phyloP scores from a whole-genome alignment of 164 flowering plant genomes.

The Dillenia suffruticosa region DNA sequence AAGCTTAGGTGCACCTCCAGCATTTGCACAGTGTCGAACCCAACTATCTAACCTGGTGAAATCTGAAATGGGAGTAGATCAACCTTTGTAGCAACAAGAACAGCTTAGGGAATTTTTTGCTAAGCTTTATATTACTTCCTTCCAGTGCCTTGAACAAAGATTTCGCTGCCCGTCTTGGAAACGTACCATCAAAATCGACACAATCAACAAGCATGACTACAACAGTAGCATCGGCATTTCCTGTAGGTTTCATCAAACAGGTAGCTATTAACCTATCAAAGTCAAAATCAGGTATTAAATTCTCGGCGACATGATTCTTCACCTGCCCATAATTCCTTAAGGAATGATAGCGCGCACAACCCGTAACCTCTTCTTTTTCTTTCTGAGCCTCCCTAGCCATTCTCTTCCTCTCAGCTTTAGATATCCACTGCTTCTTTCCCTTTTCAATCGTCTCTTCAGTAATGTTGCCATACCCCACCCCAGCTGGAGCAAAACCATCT shows the following conservation, averaged over 20 bases:
- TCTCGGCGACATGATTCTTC: conserved; percentile 76
- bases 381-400: conserved; percentile 48
- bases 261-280: conserved; percentile 76
- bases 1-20: conserved; percentile 80
- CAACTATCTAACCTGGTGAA: conserved; percentile 89
- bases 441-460: conserved; percentile 58
- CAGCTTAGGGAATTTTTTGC: conserved; percentile 68
- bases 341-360: conserved; percentile 95
- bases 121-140: conserved; percentile 27
- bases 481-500: conserved; percentile 72
- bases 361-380: conserved; percentile 57
- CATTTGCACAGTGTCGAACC: conserved; percentile 89
- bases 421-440: conserved; percentile 38
- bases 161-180: conserved; percentile 81
- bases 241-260: conserved; percentile 66
- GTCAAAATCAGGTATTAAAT: conserved; percentile 95
- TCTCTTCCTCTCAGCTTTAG: conserved; percentile 76
- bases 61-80: conserved; percentile 90
- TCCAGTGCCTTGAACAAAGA: conserved; percentile 77
- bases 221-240: conserved; percentile 59
- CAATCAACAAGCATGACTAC: conserved; percentile 97
- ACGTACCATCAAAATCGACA: conserved; percentile 96
- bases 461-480: conserved; percentile 83
- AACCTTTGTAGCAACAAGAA: conserved; percentile 90
- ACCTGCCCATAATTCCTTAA: conserved; percentile 92